These are phyloP conservation scores for Limnanthes douglasii DNA, from an alignment of 345 rosid species.

Conservation along the genomic window DNA sequence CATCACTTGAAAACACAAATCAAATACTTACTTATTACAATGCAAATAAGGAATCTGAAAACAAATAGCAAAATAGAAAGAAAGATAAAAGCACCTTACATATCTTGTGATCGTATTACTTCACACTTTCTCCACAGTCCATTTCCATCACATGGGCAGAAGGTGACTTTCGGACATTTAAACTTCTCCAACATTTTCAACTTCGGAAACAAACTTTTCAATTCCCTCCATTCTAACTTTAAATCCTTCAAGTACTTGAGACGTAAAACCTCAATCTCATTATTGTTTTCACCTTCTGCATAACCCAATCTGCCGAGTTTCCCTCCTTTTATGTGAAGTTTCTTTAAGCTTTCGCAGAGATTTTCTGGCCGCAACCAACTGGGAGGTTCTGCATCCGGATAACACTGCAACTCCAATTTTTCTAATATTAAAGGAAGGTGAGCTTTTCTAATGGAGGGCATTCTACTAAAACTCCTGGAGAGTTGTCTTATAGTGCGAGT, in stretches of 20 bases:
- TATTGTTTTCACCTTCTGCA: not conserved
- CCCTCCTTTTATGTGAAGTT: constrained; percentile 27
- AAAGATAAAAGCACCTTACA: no score
- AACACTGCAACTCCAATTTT: constrained; percentile 23
- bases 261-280: constrained; percentile 15
- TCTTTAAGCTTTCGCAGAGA: constrained; percentile 5
- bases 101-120: not conserved
- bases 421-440: constrained; percentile 9
- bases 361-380: constrained; percentile 14
- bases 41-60: no score
- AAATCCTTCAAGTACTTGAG: constrained; percentile 26
- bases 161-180: constrained; percentile 18
- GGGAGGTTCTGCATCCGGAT: constrained; percentile 11
- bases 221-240: constrained; percentile 15
- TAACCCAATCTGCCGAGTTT: constrained; percentile 6
- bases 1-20: no score
- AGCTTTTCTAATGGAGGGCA: not conserved
- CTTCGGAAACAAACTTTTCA: constrained; percentile 11
- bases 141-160: constrained; percentile 22
- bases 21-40: no score
- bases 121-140: constrained; percentile 15
- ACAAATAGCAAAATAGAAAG: no score
- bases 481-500: not conserved
- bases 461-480: not conserved
- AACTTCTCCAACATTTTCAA: constrained; percentile 20